These are phyloP conservation scores for Blastocystis sp. DNA, from an alignment of 352 stramenopile genomes.

Conservation along the genomic window DNA sequence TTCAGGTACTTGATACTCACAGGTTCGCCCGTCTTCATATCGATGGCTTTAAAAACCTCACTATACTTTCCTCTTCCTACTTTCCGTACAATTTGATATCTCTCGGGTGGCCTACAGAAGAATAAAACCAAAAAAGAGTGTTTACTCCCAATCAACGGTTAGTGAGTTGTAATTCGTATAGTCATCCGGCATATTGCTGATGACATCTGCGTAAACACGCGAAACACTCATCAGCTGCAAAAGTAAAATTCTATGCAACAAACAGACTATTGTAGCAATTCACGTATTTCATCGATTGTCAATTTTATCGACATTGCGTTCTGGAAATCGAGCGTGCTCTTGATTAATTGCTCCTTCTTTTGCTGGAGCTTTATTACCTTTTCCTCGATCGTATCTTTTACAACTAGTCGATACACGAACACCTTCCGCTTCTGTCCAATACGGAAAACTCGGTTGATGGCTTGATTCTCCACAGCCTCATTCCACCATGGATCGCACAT, in stretches of 20 bases:
- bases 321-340: conserved; percentile 70
- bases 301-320: conserved; percentile 56
- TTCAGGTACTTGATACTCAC: conserved; percentile 99
- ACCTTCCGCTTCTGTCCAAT: conserved; percentile 77
- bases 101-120: conserved; percentile 17
- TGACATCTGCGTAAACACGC: conserved; percentile 48
- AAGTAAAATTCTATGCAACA: not conserved
- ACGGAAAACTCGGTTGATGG: conserved; percentile 82
- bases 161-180: conserved; percentile 35
- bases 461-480: conserved; percentile 81
- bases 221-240: conserved; percentile 31
- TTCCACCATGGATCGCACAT: conserved; percentile 87
- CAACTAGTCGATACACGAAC: conserved; percentile 78
- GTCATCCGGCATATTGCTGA: conserved; percentile 47
- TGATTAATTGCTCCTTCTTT: conserved; percentile 77
- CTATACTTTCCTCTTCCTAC: conserved; percentile 98
- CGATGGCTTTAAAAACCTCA: conserved; percentile 94
- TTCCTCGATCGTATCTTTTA: conserved; percentile 79
- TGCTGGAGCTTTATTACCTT: conserved; percentile 81
- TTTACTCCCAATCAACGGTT: conserved; percentile 4
- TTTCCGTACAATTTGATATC: conserved; percentile 96
- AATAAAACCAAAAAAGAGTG: not conserved
- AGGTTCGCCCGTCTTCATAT: conserved; percentile 87
- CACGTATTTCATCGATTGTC: conserved; percentile 28
- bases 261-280: not conserved